phyloP scores from a whole-genome alignment of 805 yeast species.

The Kodamaea lidongshanica region DNA sequence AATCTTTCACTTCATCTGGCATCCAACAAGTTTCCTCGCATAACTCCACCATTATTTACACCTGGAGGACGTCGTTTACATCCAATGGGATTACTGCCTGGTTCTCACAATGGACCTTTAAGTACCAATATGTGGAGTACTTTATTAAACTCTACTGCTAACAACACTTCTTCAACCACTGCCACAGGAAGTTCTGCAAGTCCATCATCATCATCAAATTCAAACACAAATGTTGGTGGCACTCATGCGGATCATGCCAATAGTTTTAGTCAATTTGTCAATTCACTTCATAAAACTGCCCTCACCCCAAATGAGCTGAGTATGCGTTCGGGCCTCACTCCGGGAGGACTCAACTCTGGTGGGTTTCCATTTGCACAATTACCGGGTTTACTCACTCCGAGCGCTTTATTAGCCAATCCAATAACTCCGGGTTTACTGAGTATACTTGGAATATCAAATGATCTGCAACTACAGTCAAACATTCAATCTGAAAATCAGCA shows the following conservation, averaged over 20 bases:
- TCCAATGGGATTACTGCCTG: constrained; percentile 45
- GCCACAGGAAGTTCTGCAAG: constrained; percentile 3
- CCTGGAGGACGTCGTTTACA: constrained; percentile 60
- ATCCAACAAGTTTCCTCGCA: constrained; percentile 24
- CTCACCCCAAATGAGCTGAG: constrained; percentile 74
- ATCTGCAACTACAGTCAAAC: constrained; percentile 6
- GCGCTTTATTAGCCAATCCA: constrained; percentile 35
- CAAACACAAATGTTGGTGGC: constrained; percentile 7
- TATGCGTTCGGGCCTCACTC: constrained; percentile 66
- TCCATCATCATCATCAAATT: no score
- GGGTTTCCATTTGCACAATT: constrained; percentile 35
- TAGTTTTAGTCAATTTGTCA: constrained; percentile 22
- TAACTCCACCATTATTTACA: constrained; percentile 47
- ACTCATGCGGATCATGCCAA: constrained; percentile 7
- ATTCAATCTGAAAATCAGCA: constrained; percentile 3
- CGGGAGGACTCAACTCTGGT: constrained; percentile 36
- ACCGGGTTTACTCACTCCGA: constrained; percentile 37
- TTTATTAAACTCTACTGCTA: constrained; percentile 36
- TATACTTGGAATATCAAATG: constrained; percentile 27
- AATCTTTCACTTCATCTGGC: constrained; percentile 22
- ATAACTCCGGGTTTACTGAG: constrained; percentile 45
- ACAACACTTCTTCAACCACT: constrained; percentile 1
- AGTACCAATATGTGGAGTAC: constrained; percentile 45
- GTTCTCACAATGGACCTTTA: constrained; percentile 42
- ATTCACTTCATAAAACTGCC: constrained; percentile 44